Evolutionary conservation across 2,329 filamentous ascomycete species (phyloP).

Genomic region (Beauveria sp.): DNA sequence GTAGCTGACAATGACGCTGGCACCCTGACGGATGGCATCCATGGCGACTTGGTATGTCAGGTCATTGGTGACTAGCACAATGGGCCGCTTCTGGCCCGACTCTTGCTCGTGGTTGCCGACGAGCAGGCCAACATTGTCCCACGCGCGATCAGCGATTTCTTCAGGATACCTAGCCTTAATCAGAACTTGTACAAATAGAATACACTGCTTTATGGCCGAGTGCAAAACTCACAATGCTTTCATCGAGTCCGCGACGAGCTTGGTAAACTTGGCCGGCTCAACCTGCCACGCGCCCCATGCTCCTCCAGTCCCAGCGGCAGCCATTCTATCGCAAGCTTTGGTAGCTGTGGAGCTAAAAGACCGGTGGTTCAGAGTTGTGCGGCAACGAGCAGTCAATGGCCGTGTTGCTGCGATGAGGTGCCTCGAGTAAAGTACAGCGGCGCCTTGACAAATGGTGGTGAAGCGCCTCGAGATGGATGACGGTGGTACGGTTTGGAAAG

Average conservation of each 20-base stretch:
- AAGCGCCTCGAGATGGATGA: background rate
- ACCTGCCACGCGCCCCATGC: slow-evolving; percentile 34
- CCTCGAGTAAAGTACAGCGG: background rate
- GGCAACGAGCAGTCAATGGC: background rate
- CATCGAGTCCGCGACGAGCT: slow-evolving; percentile 70
- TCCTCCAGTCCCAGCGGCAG: slow-evolving; percentile 18
- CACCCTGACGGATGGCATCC: slow-evolving; percentile 73
- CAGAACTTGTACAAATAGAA: background rate
- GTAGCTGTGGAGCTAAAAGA: background rate
- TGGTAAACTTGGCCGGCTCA: slow-evolving; percentile 35
- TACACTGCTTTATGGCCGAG: too few relatives aligned
- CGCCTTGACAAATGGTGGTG: background rate
- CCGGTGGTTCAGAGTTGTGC: background rate
- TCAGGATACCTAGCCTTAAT: slow-evolving; percentile 66
- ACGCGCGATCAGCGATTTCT: slow-evolving; percentile 77
- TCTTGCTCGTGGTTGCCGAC: slow-evolving; percentile 34
- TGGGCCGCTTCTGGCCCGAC: slow-evolving; percentile 21
- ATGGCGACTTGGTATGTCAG: slow-evolving; percentile 82
- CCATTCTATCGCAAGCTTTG: background rate
- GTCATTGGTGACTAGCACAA: slow-evolving; percentile 67
- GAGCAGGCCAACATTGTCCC: slow-evolving; percentile 93
- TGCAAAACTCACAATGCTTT: slow-evolving; percentile 58
- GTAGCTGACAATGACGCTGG: slow-evolving; percentile 80
- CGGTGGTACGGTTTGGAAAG: background rate
- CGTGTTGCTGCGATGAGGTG: background rate